Evolutionary conservation across 2,329 filamentous ascomycete genomes (phyloP), one percentile per base, ranked within the genome.

Genomic region (Calonectria crousiana): DNA sequence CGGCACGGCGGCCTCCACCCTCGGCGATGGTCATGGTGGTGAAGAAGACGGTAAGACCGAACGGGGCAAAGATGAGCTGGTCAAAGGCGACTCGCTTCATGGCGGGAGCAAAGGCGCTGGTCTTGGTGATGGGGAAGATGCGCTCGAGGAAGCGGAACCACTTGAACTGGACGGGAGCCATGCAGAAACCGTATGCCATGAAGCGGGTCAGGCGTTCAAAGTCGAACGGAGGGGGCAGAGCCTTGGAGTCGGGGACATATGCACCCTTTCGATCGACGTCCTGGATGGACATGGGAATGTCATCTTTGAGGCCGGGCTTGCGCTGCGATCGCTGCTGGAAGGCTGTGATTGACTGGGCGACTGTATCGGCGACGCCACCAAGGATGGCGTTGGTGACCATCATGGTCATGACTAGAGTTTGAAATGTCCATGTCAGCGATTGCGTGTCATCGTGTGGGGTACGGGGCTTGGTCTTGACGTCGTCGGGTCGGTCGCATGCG

Each of bases 331-430:
- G 91, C 82, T 93, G 86, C 73, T 94, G 93, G 74, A 98, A 91
- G 26, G 95, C 92, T 4, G 97, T 98, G 83, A 99, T 94, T 73
- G 94, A 93, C 85, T 99, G 97, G 73, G 97, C 97, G 62, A 98
- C 95, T 41, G 97, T 98, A 85, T 99, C 97, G 85, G 97, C 97
- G 79, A 99, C 93, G 80, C 97, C 97, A 87, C 95, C 95, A 73
- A 99, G 92, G 71, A 98, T 93, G 78, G 97, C 95, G 87, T 99
- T 99, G 84, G 96, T 98, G 83, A 98, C 95, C 96, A 99, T 99
- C 86, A 98, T 99, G 76, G 97, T 99, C 81, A 99, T 91, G 52
- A 99, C 95, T 94, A 83, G 28, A 56, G 56, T 73, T 67, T 18
- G 32, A 18, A 18, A 26, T 47, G 73, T 60, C 41, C n/a, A 32